phyloP scores from a whole-genome alignment of 1,139 yeast species.

The Saccharomycopsis hybrid region DNA sequence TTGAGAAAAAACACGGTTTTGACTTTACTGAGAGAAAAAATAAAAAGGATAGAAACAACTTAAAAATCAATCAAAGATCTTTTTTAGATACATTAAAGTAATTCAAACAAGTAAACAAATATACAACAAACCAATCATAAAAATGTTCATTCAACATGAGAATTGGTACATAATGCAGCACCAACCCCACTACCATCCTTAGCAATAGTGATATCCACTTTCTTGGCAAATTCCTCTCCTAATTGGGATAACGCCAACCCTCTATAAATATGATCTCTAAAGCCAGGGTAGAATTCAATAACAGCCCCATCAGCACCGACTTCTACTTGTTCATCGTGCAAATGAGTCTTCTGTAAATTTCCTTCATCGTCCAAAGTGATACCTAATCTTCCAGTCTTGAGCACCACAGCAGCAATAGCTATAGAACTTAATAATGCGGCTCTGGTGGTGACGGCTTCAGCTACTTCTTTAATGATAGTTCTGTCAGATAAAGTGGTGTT shows the following conservation, averaged over 20 bases:
- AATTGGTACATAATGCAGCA: constrained; percentile 79
- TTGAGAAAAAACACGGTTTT: too few species aligned
- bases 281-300: constrained; percentile 87
- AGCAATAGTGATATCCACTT: constrained; percentile 69
- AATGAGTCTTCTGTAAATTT: constrained; percentile 10
- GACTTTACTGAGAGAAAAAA: too few species aligned
- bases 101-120: too few species aligned
- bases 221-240: constrained; percentile 63
- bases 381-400: constrained; percentile 37
- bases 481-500: constrained; percentile 69
- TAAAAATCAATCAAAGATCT: too few species aligned
- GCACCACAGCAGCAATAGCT: constrained; percentile 74
- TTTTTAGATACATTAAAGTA: too few species aligned
- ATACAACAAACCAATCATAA: background rate
- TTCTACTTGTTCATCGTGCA: constrained; percentile 57
- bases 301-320: constrained; percentile 95
- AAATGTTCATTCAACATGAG: constrained; percentile 11
- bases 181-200: constrained; percentile 97
- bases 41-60: too few species aligned
- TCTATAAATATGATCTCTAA: constrained; percentile 66
- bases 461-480: constrained; percentile 58
- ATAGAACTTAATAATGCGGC: constrained; percentile 84
- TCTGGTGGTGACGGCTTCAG: constrained; percentile 74
- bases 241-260: constrained; percentile 66
- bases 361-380: constrained; percentile 40